Percentiles rank a stretch among this genome's conserved stretches.
Evolutionary conservation across 495 filamentous ascomycete species (phyloP).

Genomic region (Xylaria sp.): DNA sequence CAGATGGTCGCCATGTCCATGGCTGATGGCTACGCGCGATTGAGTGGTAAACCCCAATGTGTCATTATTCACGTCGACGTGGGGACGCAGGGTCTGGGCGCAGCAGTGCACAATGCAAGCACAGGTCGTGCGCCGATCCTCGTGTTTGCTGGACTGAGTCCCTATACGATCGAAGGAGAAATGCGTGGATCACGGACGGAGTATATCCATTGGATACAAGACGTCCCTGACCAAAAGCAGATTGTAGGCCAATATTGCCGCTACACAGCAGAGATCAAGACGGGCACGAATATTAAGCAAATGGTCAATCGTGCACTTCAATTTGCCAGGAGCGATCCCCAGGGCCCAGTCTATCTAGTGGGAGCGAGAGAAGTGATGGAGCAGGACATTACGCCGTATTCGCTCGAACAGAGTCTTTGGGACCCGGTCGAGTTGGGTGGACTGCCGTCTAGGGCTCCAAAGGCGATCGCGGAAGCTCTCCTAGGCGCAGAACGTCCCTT

Average conservation of each 20-base stretch:
- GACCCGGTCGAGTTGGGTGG: slow-evolving; percentile 77
- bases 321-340: slow-evolving; percentile 81
- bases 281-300: slow-evolving; percentile 92
- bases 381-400: slow-evolving; percentile 85
- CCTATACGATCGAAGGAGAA: slow-evolving; percentile 91
- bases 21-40: slow-evolving; percentile 92
- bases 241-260: slow-evolving; percentile 93
- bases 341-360: slow-evolving; percentile 85
- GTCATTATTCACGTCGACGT: slow-evolving; percentile 98
- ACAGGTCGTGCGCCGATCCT: slow-evolving; percentile 86
- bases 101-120: slow-evolving; percentile 90
- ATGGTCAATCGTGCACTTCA: slow-evolving; percentile 91
- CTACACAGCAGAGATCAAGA: slow-evolving; percentile 90
- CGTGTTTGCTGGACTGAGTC: slow-evolving; percentile 89
- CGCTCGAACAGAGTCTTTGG: slow-evolving; percentile 77
- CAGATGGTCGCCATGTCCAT: slow-evolving; percentile 98
- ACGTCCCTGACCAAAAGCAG: slow-evolving; percentile 92
- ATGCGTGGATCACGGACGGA: slow-evolving; percentile 87
- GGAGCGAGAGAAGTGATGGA: slow-evolving; percentile 92
- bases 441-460: slow-evolving; percentile 68
- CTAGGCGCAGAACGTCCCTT: slow-evolving; percentile 77
- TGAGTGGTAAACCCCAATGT: slow-evolving; percentile 84
- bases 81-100: slow-evolving; percentile 86
- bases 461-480: slow-evolving; percentile 73
- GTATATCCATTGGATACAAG: slow-evolving; percentile 98